Conservation (phyloP, 192 early-diverging fungal species). For the Rhizophlyctis rosea region DNA sequence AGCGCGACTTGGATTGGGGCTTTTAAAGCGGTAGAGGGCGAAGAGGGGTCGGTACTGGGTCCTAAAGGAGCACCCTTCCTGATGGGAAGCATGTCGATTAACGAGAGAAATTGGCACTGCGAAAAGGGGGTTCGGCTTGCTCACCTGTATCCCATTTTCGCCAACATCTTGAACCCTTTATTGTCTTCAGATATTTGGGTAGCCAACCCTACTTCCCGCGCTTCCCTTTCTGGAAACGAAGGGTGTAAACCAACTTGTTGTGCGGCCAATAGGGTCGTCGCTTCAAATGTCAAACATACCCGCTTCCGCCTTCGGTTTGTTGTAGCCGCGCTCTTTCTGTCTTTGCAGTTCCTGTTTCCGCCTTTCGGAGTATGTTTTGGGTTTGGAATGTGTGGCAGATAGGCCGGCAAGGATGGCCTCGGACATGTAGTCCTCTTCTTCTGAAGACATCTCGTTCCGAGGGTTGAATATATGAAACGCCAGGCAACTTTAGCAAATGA, state of each 20-base stretch:
- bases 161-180: constrained; percentile 39
- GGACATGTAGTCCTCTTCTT: constrained; percentile 44
- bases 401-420: constrained; percentile 24
- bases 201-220: constrained; percentile 30
- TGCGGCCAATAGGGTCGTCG: not conserved
- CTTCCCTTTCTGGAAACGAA: constrained; percentile 23
- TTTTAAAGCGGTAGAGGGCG: not conserved
- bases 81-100: not conserved
- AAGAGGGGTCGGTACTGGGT: constrained; percentile 3
- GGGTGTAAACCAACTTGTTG: not conserved
- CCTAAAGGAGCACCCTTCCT: constrained; percentile 38
- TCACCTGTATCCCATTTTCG: constrained; percentile 41
- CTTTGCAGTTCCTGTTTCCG: constrained; percentile 13
- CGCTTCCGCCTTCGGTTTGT: constrained; percentile 23
- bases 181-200: constrained; percentile 29
- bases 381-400: not conserved
- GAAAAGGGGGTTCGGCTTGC: not conserved
- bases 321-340: constrained; percentile 9
- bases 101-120: not conserved
- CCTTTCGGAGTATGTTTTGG: constrained; percentile 26
- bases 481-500: too few relatives aligned
- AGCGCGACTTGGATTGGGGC: constrained; percentile 28
- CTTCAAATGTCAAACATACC: constrained; percentile 5
- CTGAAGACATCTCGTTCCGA: too few relatives aligned
- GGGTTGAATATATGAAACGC: too few relatives aligned